Percentiles rank a stretch among this genome's conserved stretches.
phyloP scores from a whole-genome alignment of 768 basidiomycete species.

The Pleurotus tuoliensis region DNA sequence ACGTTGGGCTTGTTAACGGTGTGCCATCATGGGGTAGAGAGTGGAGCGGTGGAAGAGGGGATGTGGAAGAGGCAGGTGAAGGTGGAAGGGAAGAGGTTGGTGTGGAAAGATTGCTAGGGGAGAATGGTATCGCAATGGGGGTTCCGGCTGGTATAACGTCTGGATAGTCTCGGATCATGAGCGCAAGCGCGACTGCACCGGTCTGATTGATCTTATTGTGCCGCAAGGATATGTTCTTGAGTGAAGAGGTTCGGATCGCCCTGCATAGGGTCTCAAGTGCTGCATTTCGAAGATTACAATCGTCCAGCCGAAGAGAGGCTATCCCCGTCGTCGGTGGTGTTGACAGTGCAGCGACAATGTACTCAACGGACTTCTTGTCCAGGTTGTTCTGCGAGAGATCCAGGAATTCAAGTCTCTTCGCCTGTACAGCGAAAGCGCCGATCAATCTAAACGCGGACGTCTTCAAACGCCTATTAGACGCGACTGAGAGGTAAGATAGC shows the following conservation, averaged over 20 bases:
- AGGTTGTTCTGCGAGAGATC: constrained; percentile 85
- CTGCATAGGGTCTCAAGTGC: constrained; percentile 85
- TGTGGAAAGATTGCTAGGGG: constrained; percentile 17
- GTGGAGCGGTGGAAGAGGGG: constrained; percentile 23
- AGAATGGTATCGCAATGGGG: constrained; percentile 26
- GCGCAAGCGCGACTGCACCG: constrained; percentile 86
- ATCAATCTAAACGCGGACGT: constrained; percentile 71
- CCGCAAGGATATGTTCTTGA: constrained; percentile 87
- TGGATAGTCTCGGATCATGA: constrained; percentile 97
- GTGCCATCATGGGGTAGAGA: constrained; percentile 30
- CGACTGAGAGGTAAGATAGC: constrained; percentile 78
- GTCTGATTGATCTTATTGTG: constrained; percentile 82
- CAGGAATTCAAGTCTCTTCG: constrained; percentile 75
- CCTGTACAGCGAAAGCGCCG: constrained; percentile 77
- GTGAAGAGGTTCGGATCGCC: constrained; percentile 74
- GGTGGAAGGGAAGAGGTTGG: constrained; percentile 32
- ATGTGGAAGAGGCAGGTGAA: constrained; percentile 31
- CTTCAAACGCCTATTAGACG: constrained; percentile 83
- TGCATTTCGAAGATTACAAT: constrained; percentile 70
- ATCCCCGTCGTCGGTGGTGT: constrained; percentile 53
- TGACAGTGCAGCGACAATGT: constrained; percentile 66
- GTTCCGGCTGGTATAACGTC: constrained; percentile 53
- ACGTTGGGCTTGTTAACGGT: constrained; percentile 22
- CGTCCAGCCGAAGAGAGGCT: constrained; percentile 83
- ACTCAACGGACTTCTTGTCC: constrained; percentile 84